Conservation (phyloP, 352 stramenopile species). For the Globisporangium paroecandrum region DNA sequence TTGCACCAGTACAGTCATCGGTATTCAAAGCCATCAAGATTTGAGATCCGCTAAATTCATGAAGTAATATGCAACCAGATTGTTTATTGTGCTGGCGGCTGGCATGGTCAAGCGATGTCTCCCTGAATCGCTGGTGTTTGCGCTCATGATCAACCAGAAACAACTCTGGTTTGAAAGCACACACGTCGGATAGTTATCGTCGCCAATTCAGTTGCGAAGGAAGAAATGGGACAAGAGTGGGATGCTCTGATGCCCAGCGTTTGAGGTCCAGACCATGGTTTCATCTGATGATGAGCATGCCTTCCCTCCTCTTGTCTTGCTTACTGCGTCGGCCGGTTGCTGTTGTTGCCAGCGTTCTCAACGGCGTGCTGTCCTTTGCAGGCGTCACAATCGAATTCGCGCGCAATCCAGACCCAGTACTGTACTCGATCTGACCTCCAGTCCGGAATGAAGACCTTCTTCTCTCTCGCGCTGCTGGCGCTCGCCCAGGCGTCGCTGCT, state of each 20-base stretch:
- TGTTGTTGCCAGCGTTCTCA: not conserved
- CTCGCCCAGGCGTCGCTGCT: not conserved
- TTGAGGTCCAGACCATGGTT: not conserved
- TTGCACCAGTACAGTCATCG: too few species aligned
- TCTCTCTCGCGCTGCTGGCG: slow-evolving; percentile 1
- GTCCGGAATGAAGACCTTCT: slow-evolving; percentile 2
- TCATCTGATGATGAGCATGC: not conserved
- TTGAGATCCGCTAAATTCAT: too few species aligned
- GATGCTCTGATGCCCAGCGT: not conserved
- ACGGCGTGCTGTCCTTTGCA: not conserved
- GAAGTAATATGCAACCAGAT: too few species aligned
- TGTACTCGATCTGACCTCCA: too few species aligned
- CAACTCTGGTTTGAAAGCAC: too few species aligned
- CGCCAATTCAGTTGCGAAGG: not conserved
- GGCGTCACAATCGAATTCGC: not conserved
- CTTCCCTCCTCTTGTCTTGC: not conserved
- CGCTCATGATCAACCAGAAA: too few species aligned
- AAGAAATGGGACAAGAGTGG: not conserved
- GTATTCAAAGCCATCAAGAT: too few species aligned
- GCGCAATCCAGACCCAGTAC: not conserved
- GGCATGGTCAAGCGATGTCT: too few species aligned
- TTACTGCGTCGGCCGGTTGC: too few species aligned
- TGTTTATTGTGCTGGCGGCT: too few species aligned
- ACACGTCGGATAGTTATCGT: too few species aligned
- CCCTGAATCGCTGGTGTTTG: too few species aligned